These are phyloP conservation scores for Cystobasidium slooffiae DNA, from an alignment of 1,284 basidiomycete genomes.

Conservation along the genomic window DNA sequence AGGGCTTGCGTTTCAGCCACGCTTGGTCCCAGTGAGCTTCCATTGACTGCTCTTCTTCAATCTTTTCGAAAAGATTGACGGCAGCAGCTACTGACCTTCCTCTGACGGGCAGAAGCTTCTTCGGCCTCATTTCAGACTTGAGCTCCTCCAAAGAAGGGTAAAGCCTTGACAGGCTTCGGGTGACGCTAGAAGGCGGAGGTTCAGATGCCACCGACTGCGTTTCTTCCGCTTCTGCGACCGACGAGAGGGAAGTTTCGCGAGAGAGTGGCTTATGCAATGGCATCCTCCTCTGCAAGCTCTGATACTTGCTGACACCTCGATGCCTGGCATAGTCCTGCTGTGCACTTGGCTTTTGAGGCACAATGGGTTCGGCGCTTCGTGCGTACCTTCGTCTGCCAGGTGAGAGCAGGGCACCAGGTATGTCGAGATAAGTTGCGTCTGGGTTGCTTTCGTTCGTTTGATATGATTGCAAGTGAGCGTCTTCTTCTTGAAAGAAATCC, in stretches of 20 bases:
- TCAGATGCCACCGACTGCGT: slow-evolving; percentile 24
- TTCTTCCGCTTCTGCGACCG: slow-evolving; percentile 33
- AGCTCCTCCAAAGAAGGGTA: slow-evolving; percentile 38
- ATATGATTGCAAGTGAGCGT: neutral
- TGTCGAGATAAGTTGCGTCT: slow-evolving; percentile 17
- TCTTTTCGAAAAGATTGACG: slow-evolving; percentile 35
- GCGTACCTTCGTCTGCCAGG: slow-evolving; percentile 19
- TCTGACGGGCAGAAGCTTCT: slow-evolving; percentile 26
- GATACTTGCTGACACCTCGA: slow-evolving; percentile 12
- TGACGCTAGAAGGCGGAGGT: neutral
- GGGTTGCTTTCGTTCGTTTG: neutral
- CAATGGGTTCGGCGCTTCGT: slow-evolving; percentile 27
- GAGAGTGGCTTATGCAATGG: neutral
- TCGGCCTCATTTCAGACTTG: slow-evolving; percentile 23
- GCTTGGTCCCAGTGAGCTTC: slow-evolving; percentile 13
- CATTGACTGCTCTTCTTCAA: slow-evolving; percentile 39
- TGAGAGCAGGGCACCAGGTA: slow-evolving; percentile 22
- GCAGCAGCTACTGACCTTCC: slow-evolving; percentile 25
- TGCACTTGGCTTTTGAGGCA: neutral
- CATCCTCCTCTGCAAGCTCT: neutral
- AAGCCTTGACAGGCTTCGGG: slow-evolving; percentile 9
- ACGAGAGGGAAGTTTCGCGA: slow-evolving; percentile 20
- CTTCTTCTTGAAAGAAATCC: slow-evolving; percentile 32
- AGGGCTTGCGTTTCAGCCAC: slow-evolving; percentile 19
- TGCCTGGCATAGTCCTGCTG: slow-evolving; percentile 22